Conservation (phyloP, 1,284 basidiomycete species). For the Cutaneotrichosporon cavernicola region DNA sequence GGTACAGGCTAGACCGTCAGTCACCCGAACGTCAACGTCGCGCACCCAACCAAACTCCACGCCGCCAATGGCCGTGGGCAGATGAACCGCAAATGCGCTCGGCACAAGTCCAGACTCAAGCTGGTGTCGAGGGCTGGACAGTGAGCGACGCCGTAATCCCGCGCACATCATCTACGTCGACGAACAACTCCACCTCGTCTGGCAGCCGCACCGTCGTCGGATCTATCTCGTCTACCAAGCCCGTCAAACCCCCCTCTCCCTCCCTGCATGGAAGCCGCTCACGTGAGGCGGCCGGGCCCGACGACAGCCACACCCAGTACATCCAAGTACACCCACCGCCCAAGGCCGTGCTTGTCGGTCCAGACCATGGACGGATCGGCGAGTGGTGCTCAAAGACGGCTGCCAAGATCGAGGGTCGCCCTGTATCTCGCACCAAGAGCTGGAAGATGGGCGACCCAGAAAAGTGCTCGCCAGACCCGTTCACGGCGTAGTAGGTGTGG, state of each 20-base stretch:
- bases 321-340: slow-evolving; percentile 1
- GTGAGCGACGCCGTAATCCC: neutral
- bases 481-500: slow-evolving; percentile 6
- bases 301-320: neutral
- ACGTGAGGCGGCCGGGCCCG: neutral
- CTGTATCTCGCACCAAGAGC: neutral
- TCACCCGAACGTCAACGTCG: neutral
- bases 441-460: slow-evolving; percentile 2
- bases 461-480: neutral
- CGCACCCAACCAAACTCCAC: neutral
- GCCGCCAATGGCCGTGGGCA: neutral
- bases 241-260: neutral
- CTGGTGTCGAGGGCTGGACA: neutral
- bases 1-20: slow-evolving; percentile 6
- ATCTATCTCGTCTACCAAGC: neutral
- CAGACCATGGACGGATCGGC: neutral
- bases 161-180: slow-evolving; percentile 1
- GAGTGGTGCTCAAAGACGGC: neutral
- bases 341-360: neutral
- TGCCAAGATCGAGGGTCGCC: neutral
- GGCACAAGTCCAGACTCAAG: neutral
- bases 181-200: neutral
- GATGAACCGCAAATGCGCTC: neutral
- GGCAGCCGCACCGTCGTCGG: neutral
- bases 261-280: neutral